Conservation (phyloP, 257 asterid species). For the Coffea canephora region DNA sequence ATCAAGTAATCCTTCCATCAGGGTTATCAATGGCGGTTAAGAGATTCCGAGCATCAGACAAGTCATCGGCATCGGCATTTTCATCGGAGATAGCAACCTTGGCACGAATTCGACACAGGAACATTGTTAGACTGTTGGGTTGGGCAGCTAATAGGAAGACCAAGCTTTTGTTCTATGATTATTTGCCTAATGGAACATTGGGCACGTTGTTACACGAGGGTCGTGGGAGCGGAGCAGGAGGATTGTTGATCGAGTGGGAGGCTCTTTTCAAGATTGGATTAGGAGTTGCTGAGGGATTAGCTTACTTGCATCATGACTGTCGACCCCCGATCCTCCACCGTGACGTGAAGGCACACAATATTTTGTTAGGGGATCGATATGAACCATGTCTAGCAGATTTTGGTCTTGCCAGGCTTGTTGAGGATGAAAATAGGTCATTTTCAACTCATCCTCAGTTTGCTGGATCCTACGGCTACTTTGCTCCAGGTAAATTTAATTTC, state of each 20-base stretch:
- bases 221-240: constrained; percentile 22
- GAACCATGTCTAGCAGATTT: constrained; percentile 79
- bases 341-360: constrained; percentile 62
- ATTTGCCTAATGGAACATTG: constrained; percentile 57
- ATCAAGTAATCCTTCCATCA: constrained; percentile 40
- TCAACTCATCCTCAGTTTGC: constrained; percentile 66
- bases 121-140: constrained; percentile 64
- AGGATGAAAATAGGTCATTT: constrained; percentile 45
- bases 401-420: constrained; percentile 76
- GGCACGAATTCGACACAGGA: constrained; percentile 68
- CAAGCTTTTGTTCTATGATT: constrained; percentile 72
- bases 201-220: constrained; percentile 54
- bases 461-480: constrained; percentile 87
- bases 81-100: constrained; percentile 66
- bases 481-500: constrained; percentile 55
- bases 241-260: constrained; percentile 56
- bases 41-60: constrained; percentile 50
- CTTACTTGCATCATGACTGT: constrained; percentile 79
- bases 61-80: constrained; percentile 47
- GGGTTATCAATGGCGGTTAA: constrained; percentile 64
- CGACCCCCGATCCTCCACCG: constrained; percentile 80
- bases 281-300: constrained; percentile 76
- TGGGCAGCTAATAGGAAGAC: constrained; percentile 74
- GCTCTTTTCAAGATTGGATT: constrained; percentile 61
- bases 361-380: constrained; percentile 56